Percentiles rank a stretch among this genome's conserved stretches.
These are phyloP conservation scores for Paecilomyces fulvus DNA, from an alignment of 2,329 filamentous ascomycete species.

Conservation along the genomic window DNA sequence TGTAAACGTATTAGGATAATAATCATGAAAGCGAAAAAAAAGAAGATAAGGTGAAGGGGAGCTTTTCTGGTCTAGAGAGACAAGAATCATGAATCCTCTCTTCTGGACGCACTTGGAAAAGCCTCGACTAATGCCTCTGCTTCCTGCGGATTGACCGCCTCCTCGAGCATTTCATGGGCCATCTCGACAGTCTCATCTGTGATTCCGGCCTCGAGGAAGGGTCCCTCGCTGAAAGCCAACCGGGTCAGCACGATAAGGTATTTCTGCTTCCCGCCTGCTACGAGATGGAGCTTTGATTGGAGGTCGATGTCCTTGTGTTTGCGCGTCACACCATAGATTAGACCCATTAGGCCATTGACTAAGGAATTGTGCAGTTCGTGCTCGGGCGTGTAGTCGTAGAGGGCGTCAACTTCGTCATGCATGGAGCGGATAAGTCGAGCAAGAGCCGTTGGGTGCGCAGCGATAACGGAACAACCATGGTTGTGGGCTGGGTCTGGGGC, in stretches of 20 bases:
- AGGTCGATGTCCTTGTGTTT: constrained; percentile 60
- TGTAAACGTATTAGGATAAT: not conserved
- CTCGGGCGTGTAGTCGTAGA: constrained; percentile 47
- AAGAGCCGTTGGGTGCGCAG: constrained; percentile 59
- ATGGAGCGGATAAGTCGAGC: constrained; percentile 68
- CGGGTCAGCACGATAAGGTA: constrained; percentile 73
- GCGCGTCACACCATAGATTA: constrained; percentile 53
- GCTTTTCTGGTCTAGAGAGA: not conserved
- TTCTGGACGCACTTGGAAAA: constrained; percentile 31
- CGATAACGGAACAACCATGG: constrained; percentile 55
- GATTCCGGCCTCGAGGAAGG: constrained; percentile 68
- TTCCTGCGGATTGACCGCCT: constrained; percentile 71
- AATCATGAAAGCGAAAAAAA: not conserved
- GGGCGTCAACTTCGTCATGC: constrained; percentile 58
- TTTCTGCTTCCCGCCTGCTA: constrained; percentile 68
- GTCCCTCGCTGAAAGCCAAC: constrained; percentile 75
- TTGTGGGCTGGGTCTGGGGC: constrained; percentile 52
- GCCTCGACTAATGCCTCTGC: constrained; percentile 51
- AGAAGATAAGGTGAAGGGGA: not conserved
- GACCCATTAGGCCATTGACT: constrained; percentile 52
- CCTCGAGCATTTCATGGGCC: constrained; percentile 73
- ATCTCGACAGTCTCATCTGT: constrained; percentile 70
- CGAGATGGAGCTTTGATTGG: constrained; percentile 59
- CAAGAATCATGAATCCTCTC: constrained; percentile 13
- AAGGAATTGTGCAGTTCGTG: constrained; percentile 40